Conservation (phyloP, 495 filamentous ascomycete species). For the Penicillium pancosmium region DNA sequence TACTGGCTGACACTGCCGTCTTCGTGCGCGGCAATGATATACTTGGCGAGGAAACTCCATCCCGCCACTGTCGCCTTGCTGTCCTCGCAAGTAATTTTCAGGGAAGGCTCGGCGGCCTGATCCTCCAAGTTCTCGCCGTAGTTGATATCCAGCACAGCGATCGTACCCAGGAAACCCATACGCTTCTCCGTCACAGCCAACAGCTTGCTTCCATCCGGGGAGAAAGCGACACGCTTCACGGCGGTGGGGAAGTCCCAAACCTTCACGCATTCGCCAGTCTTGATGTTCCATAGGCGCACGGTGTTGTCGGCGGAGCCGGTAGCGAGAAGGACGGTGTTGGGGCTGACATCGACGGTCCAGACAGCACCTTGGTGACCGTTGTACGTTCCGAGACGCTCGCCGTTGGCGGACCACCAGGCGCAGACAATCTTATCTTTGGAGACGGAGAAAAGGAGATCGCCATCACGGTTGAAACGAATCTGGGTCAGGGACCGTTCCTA, state of each 20-base stretch:
- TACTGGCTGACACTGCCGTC: slow-evolving; percentile 94
- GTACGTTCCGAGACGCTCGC: slow-evolving; percentile 94
- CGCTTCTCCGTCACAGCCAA: slow-evolving; percentile 97
- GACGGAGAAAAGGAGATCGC: slow-evolving; percentile 95
- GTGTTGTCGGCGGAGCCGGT: slow-evolving; percentile 98
- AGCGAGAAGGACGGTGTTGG: slow-evolving; percentile 88
- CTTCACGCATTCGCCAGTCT: slow-evolving; percentile 90
- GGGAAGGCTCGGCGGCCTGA: slow-evolving; percentile 76
- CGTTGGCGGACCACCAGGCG: slow-evolving; percentile 92
- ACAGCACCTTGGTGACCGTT: slow-evolving; percentile 95
- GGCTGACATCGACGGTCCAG: slow-evolving; percentile 98
- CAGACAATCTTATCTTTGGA: slow-evolving; percentile 97
- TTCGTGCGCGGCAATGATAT: slow-evolving; percentile 97
- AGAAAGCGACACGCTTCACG: slow-evolving; percentile 96
- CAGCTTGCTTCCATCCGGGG: slow-evolving; percentile 83
- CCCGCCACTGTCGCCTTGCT: slow-evolving; percentile 96
- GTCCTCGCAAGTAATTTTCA: slow-evolving; percentile 88
- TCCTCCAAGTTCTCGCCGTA: slow-evolving; percentile 64
- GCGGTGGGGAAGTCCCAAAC: slow-evolving; percentile 95
- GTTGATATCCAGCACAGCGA: slow-evolving; percentile 85
- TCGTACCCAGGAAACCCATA: slow-evolving; percentile 90
- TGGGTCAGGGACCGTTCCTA: slow-evolving; percentile 96
- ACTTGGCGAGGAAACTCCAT: slow-evolving; percentile 89
- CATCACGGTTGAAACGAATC: slow-evolving; percentile 96
- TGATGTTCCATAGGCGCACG: slow-evolving; percentile 94